These are phyloP conservation scores for Globisporangium canariense DNA, from an alignment of 352 stramenopile genomes.

Conservation along the genomic window DNA sequence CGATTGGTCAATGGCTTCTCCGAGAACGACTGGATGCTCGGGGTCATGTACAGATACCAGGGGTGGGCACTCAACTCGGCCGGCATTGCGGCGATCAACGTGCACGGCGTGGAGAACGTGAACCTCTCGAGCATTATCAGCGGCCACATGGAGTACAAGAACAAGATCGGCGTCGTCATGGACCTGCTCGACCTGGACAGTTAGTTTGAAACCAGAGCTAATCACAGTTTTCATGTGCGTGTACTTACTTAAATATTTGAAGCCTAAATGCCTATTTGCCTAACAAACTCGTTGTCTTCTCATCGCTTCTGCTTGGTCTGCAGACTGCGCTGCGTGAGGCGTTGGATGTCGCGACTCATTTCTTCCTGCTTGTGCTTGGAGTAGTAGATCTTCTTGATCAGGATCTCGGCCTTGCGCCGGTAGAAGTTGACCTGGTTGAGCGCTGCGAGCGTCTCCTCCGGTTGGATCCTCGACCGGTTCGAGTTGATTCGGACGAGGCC, in stretches of 20 bases:
- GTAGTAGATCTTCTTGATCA: conserved; percentile 67
- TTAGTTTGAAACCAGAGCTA: conserved; percentile 11
- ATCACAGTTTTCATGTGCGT: not conserved
- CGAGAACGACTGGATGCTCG: conserved; percentile 89
- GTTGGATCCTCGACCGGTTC: conserved; percentile 31
- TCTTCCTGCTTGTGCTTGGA: conserved; percentile 63
- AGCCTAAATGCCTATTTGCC: too few species aligned
- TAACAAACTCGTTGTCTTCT: not conserved
- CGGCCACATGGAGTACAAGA: conserved; percentile 87
- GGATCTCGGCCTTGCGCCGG: conserved; percentile 46
- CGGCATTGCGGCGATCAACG: conserved; percentile 63
- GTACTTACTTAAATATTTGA: not conserved
- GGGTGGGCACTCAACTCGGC: conserved; percentile 77
- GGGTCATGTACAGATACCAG: conserved; percentile 89
- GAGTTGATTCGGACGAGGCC: conserved; percentile 12
- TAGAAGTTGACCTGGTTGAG: conserved; percentile 70
- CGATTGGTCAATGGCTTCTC: conserved; percentile 90
- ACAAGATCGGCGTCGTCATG: conserved; percentile 83
- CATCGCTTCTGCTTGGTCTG: conserved; percentile 29
- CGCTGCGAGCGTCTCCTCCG: conserved; percentile 46
- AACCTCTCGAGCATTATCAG: conserved; percentile 77
- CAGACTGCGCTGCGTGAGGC: conserved; percentile 52
- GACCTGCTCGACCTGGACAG: conserved; percentile 68
- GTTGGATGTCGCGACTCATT: conserved; percentile 63
- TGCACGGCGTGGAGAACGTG: conserved; percentile 76